Base-by-base conservation (phyloP, 2,329 filamentous ascomycete genomes). In the Cadophora luteo-olivacea region DNA sequence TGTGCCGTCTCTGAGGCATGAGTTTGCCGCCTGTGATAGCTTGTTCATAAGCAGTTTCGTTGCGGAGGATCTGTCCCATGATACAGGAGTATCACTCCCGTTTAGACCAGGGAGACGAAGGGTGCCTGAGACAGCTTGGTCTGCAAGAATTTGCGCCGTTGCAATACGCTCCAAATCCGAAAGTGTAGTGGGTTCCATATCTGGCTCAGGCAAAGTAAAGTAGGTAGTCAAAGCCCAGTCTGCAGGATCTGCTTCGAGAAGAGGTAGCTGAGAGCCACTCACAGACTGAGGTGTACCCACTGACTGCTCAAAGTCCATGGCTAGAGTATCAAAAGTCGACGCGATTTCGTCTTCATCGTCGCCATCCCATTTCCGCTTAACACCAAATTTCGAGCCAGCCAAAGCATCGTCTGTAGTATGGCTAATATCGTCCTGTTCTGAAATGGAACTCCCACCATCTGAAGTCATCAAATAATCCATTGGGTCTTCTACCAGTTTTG, bases 131-230 rank as follows among this genome's bases (percentile, higher is more conserved):
- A 87, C 84, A 25, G 90, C 85, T 76, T 93, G 91, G 69, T 92
- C 89, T 1, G 89, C 89, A n/a, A 93, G 79, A 48, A 92, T 86
- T 74, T 93, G 91, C 0, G 89, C 90, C 32, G 91, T 84, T 63
- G 87, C 86, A 41, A 93, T 87, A 68, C 87, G 83, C 51, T 91
- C 89, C 2, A 88, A 84, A 65, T 90, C 87, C 1, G 82, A 79
- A 19, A 78, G 69, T 14, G 66, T 71, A 62, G 64, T 75, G 12
- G 71, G 71, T 41, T 74, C 71, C 14, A 71, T 58, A 65, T 75
- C 75, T 11, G 87, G 87, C 72, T 90, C 86, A 5, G 86, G 85
- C 29, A 89, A 86, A 1, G 85, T 83, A 73, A 90, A 89, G 72
- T 88, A 87, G 58, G 81, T 84, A 3, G 83, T 78, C 19, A 90